A percentile compares a stretch with the other conserved stretches of the same genome.
Conservation (phyloP, 495 filamentous ascomycete genomes). For the Penicillium crystallinum region DNA sequence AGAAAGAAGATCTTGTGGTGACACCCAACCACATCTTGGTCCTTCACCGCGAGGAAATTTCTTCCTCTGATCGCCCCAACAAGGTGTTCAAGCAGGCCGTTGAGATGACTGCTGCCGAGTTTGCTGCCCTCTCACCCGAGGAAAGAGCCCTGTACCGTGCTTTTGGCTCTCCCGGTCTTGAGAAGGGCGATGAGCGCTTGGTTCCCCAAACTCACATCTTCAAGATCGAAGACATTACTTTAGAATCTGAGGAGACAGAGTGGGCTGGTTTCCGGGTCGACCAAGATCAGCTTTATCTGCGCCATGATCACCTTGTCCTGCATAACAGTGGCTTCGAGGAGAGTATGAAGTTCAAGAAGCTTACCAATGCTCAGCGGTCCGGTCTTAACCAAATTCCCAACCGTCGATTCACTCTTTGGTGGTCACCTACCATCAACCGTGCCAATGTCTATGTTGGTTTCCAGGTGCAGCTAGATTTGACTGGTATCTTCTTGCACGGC, state of each 20-base stretch:
- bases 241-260: conserved; percentile 31
- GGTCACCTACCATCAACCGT: conserved; percentile 73
- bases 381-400: conserved; percentile 99
- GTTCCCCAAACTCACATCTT: conserved; percentile 27
- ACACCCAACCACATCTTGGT: conserved; percentile 47
- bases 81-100: conserved; percentile 15
- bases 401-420: conserved; percentile 98
- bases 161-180: conserved; percentile 21
- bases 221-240: conserved; percentile 33
- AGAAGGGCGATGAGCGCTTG: conserved; percentile 7
- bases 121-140: conserved; percentile 27
- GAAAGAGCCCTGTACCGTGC: conserved; percentile 26
- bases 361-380: conserved; percentile 96
- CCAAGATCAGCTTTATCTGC: conserved; percentile 46
- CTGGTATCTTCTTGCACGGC: conserved; percentile 98
- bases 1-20: conserved; percentile 43
- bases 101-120: conserved; percentile 40
- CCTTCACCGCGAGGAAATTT: conserved; percentile 28
- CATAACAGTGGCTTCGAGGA: conserved; percentile 64
- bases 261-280: conserved; percentile 46
- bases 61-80: neutral
- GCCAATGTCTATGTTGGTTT: conserved; percentile 75
- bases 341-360: conserved; percentile 97
- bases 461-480: conserved; percentile 97
- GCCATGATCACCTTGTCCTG: conserved; percentile 43